Evolutionary conservation across 2,329 filamentous ascomycete species (phyloP).

Genomic region (Talaromyces sp.): DNA sequence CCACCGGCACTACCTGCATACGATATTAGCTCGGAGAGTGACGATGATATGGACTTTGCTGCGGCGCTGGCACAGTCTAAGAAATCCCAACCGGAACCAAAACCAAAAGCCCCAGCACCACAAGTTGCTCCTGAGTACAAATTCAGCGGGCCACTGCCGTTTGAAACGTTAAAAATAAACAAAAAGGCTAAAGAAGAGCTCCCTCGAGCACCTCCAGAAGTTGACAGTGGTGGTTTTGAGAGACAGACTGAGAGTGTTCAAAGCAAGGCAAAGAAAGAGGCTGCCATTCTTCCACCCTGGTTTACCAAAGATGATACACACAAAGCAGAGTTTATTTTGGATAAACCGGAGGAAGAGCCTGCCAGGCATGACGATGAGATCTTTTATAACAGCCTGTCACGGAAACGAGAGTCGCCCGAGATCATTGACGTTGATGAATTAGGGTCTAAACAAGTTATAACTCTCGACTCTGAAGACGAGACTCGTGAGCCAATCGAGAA

Average conservation of each 20-base stretch:
- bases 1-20: constrained; percentile 6
- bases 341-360: constrained; percentile 18
- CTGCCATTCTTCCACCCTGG: constrained; percentile 41
- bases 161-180: constrained; percentile 72
- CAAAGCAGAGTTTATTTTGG: constrained; percentile 26
- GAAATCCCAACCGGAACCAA: constrained; percentile 47
- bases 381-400: constrained; percentile 22
- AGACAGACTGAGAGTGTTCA: constrained; percentile 34
- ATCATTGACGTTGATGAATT: constrained; percentile 37
- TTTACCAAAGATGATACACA: constrained; percentile 34
- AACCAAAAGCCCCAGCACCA: constrained; percentile 35
- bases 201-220: constrained; percentile 47
- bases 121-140: constrained; percentile 49
- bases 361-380: constrained; percentile 17
- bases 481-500: not conserved
- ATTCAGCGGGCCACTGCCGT: constrained; percentile 79
- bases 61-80: constrained; percentile 69
- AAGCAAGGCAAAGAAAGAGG: constrained; percentile 24
- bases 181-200: constrained; percentile 46
- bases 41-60: constrained; percentile 72
- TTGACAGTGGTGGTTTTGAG: constrained; percentile 61
- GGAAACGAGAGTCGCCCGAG: constrained; percentile 27
- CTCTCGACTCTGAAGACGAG: constrained; percentile 22
- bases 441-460: constrained; percentile 25
- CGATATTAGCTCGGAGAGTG: constrained; percentile 34